Base-by-base conservation (phyloP, 208 protist genomes). In the Naegleria fowleri region DNA sequence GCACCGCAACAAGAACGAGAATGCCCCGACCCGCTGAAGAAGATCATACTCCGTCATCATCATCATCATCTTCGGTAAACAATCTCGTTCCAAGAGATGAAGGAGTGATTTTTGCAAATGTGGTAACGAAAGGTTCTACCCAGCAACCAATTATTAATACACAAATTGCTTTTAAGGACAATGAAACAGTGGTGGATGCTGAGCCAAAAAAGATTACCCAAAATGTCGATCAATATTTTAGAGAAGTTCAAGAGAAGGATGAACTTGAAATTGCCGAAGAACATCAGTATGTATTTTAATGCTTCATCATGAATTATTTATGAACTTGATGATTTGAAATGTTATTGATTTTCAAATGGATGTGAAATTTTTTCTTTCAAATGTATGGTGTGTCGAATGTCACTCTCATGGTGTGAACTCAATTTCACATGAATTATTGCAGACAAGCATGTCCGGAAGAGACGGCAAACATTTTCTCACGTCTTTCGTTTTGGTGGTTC, bases 401-500 rank as follows among this genome's bases (percentile, higher is more conserved):
- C n/a, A n/a, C n/a, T n/a, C n/a, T n/a, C n/a, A n/a, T n/a, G n/a
- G n/a, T n/a, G n/a, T n/a, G n/a, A n/a, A n/a, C n/a, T n/a, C n/a
- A n/a, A 48, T 48, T 67, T 15, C 11, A 67, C 11, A 67, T 13
- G n/a, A 67, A 15, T 29, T 13, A 67, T 29, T 36, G n/a, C 25
- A 79, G 67, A 89, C 6, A 75, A 40, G 33, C 1, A 5, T 43
- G 15, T 41, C 86, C 86, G 5, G 86, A 89, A 89, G 36, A n/a
- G 9, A 41, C 11, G 22, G 86, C 86, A 11, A 75, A 75, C 51
- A 25, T 38, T 4, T 39, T 89, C 43, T 89, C 48, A 0, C n/a
- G 13, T 29, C 13, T 89, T 4, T 55, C 86, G 19, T 89, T 89
- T 89, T 59, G 48, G 48, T 89, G 86, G 86, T 39, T 55, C 40